phyloP scores from a whole-genome alignment of 805 yeast genomes.

The Ogataea sp. region DNA sequence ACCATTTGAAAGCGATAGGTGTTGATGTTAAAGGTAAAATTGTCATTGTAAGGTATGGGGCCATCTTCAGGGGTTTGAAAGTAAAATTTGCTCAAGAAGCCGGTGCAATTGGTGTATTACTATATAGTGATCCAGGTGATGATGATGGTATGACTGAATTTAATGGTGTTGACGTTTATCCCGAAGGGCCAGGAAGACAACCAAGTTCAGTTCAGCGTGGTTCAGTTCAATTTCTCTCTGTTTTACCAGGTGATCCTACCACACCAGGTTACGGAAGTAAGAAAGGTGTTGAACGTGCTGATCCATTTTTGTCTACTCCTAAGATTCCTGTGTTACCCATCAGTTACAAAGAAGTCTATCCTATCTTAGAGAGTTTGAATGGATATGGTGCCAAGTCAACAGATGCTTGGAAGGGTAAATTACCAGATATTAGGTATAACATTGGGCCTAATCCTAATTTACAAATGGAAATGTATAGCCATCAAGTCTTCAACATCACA shows the following conservation, averaged over 20 bases:
- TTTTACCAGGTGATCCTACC: slow-evolving; percentile 61
- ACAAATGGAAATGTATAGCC: slow-evolving; percentile 42
- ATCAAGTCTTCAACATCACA: slow-evolving; percentile 46
- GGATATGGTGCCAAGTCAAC: slow-evolving; percentile 35
- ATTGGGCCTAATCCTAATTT: slow-evolving; percentile 16
- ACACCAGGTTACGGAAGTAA: slow-evolving; percentile 52
- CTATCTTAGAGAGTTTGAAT: slow-evolving; percentile 45
- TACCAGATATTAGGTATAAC: slow-evolving; percentile 14
- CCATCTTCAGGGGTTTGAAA: slow-evolving; percentile 56
- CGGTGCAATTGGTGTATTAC: slow-evolving; percentile 54
- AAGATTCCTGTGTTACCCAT: slow-evolving; percentile 57
- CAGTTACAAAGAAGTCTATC: slow-evolving; percentile 46
- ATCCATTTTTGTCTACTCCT: slow-evolving; percentile 41
- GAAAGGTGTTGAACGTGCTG: slow-evolving; percentile 33
- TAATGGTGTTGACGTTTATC: slow-evolving; percentile 50
- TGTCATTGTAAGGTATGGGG: slow-evolving; percentile 53
- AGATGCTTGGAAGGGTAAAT: slow-evolving; percentile 7
- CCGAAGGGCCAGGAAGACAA: slow-evolving; percentile 62
- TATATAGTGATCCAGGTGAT: slow-evolving; percentile 61
- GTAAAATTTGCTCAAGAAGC: slow-evolving; percentile 59
- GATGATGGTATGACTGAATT: slow-evolving; percentile 36
- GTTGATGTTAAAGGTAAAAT: slow-evolving; percentile 43
- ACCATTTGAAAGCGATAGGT: slow-evolving; percentile 30
- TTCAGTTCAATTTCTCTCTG: slow-evolving; percentile 48
- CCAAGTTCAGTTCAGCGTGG: slow-evolving; percentile 65